Evolutionary conservation across 768 basidiomycete species (phyloP).

Genomic region (Podaxis pistillaris): DNA sequence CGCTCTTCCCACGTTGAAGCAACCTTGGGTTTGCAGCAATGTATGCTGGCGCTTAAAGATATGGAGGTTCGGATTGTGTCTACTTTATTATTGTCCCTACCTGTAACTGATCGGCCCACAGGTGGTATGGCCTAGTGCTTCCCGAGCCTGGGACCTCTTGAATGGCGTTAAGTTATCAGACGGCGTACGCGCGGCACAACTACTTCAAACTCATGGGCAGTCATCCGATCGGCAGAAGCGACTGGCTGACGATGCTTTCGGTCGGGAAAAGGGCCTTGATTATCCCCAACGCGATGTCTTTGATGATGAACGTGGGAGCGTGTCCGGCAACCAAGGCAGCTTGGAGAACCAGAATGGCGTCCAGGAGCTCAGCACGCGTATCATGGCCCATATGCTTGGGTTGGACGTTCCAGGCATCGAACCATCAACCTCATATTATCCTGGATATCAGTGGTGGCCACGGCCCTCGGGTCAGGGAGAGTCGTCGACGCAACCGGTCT

Average conservation of each 20-base stretch:
- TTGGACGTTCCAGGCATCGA: slow-evolving; percentile 65
- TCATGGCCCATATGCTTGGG: slow-evolving; percentile 75
- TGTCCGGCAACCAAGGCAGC: slow-evolving; percentile 21
- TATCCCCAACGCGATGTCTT: slow-evolving; percentile 41
- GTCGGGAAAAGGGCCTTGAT: slow-evolving; percentile 47
- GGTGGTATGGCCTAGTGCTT: slow-evolving; percentile 72
- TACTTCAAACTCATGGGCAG: slow-evolving; percentile 33
- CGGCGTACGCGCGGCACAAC: slow-evolving; percentile 19
- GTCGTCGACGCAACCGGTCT: not conserved
- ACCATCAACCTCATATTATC: slow-evolving; percentile 52
- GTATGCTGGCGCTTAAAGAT: slow-evolving; percentile 59
- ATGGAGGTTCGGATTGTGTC: slow-evolving; percentile 53
- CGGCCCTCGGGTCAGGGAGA: slow-evolving; percentile 25
- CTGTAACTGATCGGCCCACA: slow-evolving; percentile 25
- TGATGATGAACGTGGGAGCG: slow-evolving; percentile 18
- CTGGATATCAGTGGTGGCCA: slow-evolving; percentile 70
- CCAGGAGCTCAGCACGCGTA: slow-evolving; percentile 60
- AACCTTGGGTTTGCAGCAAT: slow-evolving; percentile 61
- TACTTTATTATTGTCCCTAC: slow-evolving; percentile 3
- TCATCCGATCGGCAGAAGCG: slow-evolving; percentile 36
- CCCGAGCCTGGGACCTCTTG: slow-evolving; percentile 62
- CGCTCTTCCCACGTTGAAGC: slow-evolving; percentile 73
- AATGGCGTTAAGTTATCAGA: slow-evolving; percentile 63
- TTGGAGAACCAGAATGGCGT: slow-evolving; percentile 41
- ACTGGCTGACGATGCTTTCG: slow-evolving; percentile 62